Evolutionary conservation across 148 eudicot species (phyloP).

Genomic region (Persicaria maculosa): DNA sequence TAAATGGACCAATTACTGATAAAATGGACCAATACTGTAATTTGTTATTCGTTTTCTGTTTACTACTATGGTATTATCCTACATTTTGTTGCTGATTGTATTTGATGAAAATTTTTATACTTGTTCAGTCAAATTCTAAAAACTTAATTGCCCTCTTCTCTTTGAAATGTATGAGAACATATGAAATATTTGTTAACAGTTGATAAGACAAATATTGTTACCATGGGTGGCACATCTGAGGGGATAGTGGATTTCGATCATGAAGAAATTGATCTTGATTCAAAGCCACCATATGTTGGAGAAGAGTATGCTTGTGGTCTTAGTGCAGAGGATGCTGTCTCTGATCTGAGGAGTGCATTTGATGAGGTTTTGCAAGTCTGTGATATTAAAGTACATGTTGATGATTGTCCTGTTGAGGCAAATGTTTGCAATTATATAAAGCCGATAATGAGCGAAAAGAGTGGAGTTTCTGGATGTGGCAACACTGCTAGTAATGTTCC

Average conservation of each 20-base stretch:
- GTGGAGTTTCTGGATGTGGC: slow-evolving; percentile 15
- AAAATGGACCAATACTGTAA: no score
- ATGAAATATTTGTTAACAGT: neutral
- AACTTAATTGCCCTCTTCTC: neutral
- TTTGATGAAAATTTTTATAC: neutral
- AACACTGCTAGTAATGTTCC: slow-evolving; percentile 6
- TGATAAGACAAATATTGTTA: neutral
- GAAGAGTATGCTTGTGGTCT: neutral
- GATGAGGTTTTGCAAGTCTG: slow-evolving; percentile 6
- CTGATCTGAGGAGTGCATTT: neutral
- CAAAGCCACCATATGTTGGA: slow-evolving; percentile 1
- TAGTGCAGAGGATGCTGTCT: slow-evolving; percentile 6
- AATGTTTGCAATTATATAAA: slow-evolving; percentile 14
- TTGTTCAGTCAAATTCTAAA: neutral
- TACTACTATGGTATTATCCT: neutral
- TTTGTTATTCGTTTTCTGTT: neutral
- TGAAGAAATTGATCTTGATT: neutral
- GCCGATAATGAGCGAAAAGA: slow-evolving; percentile 20
- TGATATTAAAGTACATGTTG: neutral
- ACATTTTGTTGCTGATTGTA: neutral
- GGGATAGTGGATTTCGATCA: neutral
- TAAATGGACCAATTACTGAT: no score
- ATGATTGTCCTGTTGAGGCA: neutral
- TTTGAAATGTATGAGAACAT: neutral
- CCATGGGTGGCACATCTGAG: neutral